phyloP scores from a whole-genome alignment of 495 filamentous ascomycete genomes.

The Paragyromitra xinjiangensis region DNA sequence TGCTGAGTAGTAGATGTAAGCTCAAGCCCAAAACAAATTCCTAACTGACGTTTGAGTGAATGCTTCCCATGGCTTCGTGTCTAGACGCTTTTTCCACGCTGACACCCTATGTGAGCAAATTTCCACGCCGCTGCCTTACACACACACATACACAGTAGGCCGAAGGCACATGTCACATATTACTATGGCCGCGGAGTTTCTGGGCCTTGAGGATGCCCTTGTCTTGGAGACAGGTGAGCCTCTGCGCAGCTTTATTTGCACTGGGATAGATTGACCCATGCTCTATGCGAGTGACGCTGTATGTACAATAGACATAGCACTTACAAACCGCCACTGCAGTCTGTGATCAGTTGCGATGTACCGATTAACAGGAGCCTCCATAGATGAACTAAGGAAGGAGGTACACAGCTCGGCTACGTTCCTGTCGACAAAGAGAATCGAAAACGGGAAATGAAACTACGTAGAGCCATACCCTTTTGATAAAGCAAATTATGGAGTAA shows the following conservation, averaged over 20 bases:
- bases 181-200: slow-evolving; percentile 38
- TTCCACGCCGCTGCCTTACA: slow-evolving; percentile 25
- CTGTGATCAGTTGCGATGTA: slow-evolving; percentile 48
- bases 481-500: slow-evolving; percentile 15
- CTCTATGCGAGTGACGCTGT: slow-evolving; percentile 50
- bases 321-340: slow-evolving; percentile 24
- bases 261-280: slow-evolving; percentile 40
- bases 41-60: slow-evolving; percentile 18
- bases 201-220: slow-evolving; percentile 18
- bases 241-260: slow-evolving; percentile 14
- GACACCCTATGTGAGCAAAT: slow-evolving; percentile 31
- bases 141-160: neutral
- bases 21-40: slow-evolving; percentile 19
- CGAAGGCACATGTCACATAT: slow-evolving; percentile 46
- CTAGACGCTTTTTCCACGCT: slow-evolving; percentile 8
- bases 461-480: neutral
- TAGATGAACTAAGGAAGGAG: slow-evolving; percentile 42
- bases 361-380: slow-evolving; percentile 31
- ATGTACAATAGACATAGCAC: slow-evolving; percentile 35
- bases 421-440: slow-evolving; percentile 29
- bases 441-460: slow-evolving; percentile 37
- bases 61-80: slow-evolving; percentile 17
- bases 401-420: slow-evolving; percentile 19
- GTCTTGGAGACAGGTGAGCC: slow-evolving; percentile 10
- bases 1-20: slow-evolving; percentile 39